Evolutionary conservation across 768 basidiomycete species (phyloP).

Genomic region (Kwoniella sp.): DNA sequence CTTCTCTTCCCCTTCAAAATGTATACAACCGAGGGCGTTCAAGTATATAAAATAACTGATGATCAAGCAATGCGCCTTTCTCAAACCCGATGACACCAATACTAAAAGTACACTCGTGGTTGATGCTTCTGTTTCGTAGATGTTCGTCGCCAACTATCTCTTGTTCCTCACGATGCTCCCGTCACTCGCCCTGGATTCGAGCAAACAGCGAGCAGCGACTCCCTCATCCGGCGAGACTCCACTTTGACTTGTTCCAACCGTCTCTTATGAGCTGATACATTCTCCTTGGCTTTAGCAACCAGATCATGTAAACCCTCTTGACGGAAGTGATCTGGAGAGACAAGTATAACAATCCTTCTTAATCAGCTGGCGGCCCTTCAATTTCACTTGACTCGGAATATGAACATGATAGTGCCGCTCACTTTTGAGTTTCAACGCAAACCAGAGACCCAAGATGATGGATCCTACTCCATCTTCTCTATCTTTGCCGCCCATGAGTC

Average conservation of each 20-base stretch:
- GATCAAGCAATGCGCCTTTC: too few relatives aligned
- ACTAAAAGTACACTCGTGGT: too few relatives aligned
- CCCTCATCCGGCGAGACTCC: not conserved
- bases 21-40: too few relatives aligned
- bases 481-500: slow-evolving; percentile 41
- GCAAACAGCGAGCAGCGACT: not conserved
- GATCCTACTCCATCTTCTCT: slow-evolving; percentile 43
- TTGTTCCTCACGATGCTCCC: too few relatives aligned
- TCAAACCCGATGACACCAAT: too few relatives aligned
- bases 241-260: slow-evolving; percentile 11
- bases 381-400: too few relatives aligned
- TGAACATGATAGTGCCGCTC: slow-evolving; percentile 19
- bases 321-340: slow-evolving; percentile 23
- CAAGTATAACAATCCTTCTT: too few relatives aligned
- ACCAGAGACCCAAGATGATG: slow-evolving; percentile 40
- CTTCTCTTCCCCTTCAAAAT: too few relatives aligned
- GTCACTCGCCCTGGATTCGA: not conserved
- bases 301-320: slow-evolving; percentile 23
- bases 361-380: too few relatives aligned
- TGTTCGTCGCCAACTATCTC: too few relatives aligned
- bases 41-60: too few relatives aligned
- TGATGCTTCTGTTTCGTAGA: too few relatives aligned
- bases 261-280: slow-evolving; percentile 5
- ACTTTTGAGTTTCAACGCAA: slow-evolving; percentile 39
- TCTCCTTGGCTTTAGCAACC: slow-evolving; percentile 5